Percentiles rank a stretch among this genome's conserved stretches.
These are phyloP conservation scores for Penicillium corylophilum DNA, from an alignment of 2,329 filamentous ascomycete species.

Conservation along the genomic window DNA sequence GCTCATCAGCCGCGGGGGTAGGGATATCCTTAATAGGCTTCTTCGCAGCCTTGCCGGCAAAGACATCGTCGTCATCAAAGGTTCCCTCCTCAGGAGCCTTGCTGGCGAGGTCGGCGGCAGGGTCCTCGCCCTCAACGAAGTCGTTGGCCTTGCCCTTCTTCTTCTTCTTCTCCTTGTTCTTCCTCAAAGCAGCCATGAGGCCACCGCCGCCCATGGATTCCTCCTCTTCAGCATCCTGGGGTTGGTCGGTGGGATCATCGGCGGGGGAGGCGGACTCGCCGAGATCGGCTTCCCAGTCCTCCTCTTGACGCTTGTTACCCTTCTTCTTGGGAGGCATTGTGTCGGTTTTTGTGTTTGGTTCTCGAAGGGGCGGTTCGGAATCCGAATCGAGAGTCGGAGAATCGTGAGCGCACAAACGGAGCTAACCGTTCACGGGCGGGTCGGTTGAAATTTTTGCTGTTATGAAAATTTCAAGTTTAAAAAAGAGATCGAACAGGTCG, in stretches of 20 bases:
- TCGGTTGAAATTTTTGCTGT: slow-evolving; percentile 5
- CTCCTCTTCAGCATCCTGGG: slow-evolving; percentile 49
- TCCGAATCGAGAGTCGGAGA: slow-evolving; percentile 19
- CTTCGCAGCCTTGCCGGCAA: slow-evolving; percentile 72
- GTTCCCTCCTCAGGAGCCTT: slow-evolving; percentile 80
- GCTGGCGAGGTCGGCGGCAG: slow-evolving; percentile 50
- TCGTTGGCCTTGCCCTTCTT: slow-evolving; percentile 84
- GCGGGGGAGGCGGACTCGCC: slow-evolving; percentile 66
- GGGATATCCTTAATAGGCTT: slow-evolving; percentile 43
- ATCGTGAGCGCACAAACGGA: slow-evolving; percentile 28
- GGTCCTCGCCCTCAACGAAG: slow-evolving; percentile 67
- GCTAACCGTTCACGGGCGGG: slow-evolving; percentile 24
- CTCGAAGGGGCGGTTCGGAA: slow-evolving; percentile 1
- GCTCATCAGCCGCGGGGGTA: slow-evolving; percentile 45
- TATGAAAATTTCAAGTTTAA: slow-evolving; percentile 3
- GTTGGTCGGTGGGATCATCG: slow-evolving; percentile 46
- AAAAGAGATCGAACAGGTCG: slow-evolving; percentile 3
- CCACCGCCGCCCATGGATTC: slow-evolving; percentile 63
- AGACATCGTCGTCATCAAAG: slow-evolving; percentile 82
- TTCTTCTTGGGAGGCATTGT: slow-evolving; percentile 94
- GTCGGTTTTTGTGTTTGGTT: slow-evolving; percentile 4
- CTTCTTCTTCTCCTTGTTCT: slow-evolving; percentile 82
- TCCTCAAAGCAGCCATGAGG: slow-evolving; percentile 75
- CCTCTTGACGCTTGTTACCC: slow-evolving; percentile 77
- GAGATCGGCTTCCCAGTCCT: slow-evolving; percentile 93